phyloP scores from a whole-genome alignment of 2,329 filamentous ascomycete species.

The Cladosporium sp. region DNA sequence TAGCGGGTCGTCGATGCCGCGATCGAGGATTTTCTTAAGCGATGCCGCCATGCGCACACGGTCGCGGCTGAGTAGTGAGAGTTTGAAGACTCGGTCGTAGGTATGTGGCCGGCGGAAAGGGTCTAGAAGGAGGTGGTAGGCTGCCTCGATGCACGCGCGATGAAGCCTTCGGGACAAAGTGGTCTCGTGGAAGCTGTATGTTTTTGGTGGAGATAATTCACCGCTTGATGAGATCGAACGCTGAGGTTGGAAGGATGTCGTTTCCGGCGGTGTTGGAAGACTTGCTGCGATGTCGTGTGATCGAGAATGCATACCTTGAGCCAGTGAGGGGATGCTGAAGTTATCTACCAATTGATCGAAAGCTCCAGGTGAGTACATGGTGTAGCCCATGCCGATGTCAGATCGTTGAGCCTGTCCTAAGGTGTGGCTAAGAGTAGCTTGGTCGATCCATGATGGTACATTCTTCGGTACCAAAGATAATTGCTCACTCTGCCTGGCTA shows the following conservation, averaged over 20 bases:
- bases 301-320: neutral
- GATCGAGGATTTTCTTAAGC: constrained; percentile 39
- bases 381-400: constrained; percentile 24
- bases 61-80: constrained; percentile 21
- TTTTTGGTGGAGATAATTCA: constrained; percentile 24
- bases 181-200: constrained; percentile 60
- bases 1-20: constrained; percentile 46
- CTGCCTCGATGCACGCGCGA: constrained; percentile 60
- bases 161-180: constrained; percentile 70
- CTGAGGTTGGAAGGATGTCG: neutral
- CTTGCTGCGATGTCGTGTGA: neutral
- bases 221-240: neutral
- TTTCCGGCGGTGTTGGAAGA: neutral
- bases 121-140: constrained; percentile 53
- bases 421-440: constrained; percentile 14
- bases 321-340: neutral
- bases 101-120: constrained; percentile 33
- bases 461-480: constrained; percentile 15
- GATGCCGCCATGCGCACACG: constrained; percentile 21
- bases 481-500: neutral
- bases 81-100: constrained; percentile 24
- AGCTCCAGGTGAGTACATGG: constrained; percentile 16
- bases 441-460: constrained; percentile 26
- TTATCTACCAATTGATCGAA: constrained; percentile 8
- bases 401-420: constrained; percentile 3